Evolutionary conservation across 495 filamentous ascomycete genomes (phyloP).

Genomic region (Penicillium crystallinum): DNA sequence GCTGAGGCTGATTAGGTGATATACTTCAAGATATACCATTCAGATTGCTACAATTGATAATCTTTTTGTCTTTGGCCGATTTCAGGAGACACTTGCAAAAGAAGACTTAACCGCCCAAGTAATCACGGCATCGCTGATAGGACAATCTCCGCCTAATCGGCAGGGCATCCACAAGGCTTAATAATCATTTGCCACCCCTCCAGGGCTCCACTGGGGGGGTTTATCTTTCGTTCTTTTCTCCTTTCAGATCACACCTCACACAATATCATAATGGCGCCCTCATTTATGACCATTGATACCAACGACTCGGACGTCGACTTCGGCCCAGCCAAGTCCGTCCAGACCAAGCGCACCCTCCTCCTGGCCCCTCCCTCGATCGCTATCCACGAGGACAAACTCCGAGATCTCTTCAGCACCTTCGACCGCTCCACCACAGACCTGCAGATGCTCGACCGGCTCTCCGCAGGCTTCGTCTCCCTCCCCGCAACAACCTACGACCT

Average conservation of each 20-base stretch:
- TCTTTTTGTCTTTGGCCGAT: background rate
- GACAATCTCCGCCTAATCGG: background rate
- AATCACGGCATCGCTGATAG: background rate
- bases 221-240: constrained; percentile 1
- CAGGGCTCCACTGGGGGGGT: background rate
- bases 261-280: constrained; percentile 29
- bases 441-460: constrained; percentile 96
- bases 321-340: constrained; percentile 22
- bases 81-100: background rate
- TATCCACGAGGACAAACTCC: constrained; percentile 57
- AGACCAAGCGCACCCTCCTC: constrained; percentile 52
- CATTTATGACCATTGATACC: constrained; percentile 40
- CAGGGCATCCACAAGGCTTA: background rate
- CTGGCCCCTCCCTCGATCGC: constrained; percentile 72
- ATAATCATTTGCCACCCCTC: constrained; percentile 21
- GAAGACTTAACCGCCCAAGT: background rate
- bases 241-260: background rate
- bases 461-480: constrained; percentile 73
- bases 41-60: background rate
- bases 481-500: constrained; percentile 74
- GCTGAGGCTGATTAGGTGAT: background rate
- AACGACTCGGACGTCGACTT: constrained; percentile 42
- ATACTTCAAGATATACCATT: background rate
- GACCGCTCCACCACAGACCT: constrained; percentile 75
- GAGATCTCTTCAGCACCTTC: constrained; percentile 54